Percentiles rank a stretch among this genome's conserved stretches.
phyloP scores from a whole-genome alignment of 2,329 filamentous ascomycete species.

The Lasiodiplodia sp. region DNA sequence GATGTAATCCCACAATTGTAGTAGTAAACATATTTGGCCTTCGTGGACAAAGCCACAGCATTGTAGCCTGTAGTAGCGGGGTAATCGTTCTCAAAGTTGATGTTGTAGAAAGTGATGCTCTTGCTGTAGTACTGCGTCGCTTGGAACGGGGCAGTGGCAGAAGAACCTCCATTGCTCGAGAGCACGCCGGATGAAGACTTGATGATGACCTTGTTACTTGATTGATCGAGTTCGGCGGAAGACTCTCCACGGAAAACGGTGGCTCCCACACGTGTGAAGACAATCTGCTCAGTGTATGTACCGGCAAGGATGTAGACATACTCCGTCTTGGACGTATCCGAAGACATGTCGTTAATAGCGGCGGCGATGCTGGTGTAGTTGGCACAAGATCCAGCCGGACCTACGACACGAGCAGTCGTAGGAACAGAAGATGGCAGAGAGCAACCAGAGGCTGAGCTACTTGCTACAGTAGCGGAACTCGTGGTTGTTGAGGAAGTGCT shows the following conservation, averaged over 20 bases:
- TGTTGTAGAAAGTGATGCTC: slow-evolving; percentile 15
- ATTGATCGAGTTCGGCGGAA: not conserved
- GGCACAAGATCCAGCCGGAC: slow-evolving; percentile 14
- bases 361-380: slow-evolving; percentile 19
- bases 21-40: not conserved
- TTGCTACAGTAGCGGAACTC: not conserved
- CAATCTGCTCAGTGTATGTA: slow-evolving; percentile 8
- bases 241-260: slow-evolving; percentile 12
- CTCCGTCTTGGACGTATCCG: slow-evolving; percentile 3
- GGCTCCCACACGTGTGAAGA: not conserved
- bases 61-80: slow-evolving; percentile 2
- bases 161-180: slow-evolving; percentile 6
- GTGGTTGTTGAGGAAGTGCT: not conserved
- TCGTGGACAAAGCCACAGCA: slow-evolving; percentile 3
- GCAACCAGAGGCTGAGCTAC: not conserved
- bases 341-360: not conserved
- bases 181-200: slow-evolving; percentile 4
- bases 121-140: slow-evolving; percentile 8
- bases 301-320: slow-evolving; percentile 19
- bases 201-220: slow-evolving; percentile 4
- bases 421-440: slow-evolving; percentile 3
- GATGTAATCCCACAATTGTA: slow-evolving; percentile 13
- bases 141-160: slow-evolving; percentile 12
- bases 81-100: slow-evolving; percentile 14
- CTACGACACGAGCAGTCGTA: slow-evolving; percentile 8